Evolutionary conservation across 2,329 filamentous ascomycete species (phyloP).

Genomic region (Penicillium sp.): DNA sequence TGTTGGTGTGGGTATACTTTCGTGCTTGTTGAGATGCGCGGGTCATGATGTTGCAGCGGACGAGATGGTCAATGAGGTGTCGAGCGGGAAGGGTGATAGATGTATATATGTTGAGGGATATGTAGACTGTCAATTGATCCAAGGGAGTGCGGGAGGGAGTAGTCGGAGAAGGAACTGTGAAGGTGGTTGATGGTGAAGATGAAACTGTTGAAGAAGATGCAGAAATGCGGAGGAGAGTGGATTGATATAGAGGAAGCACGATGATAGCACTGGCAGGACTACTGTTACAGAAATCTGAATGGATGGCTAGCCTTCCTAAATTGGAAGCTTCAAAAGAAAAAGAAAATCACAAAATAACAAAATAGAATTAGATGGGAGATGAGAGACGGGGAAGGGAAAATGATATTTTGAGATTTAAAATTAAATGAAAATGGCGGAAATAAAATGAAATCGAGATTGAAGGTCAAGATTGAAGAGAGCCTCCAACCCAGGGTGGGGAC

Average conservation of each 20-base stretch:
- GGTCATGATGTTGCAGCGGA: conserved; percentile 15
- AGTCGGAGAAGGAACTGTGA: conserved; percentile 9
- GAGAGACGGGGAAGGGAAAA: conserved; percentile 1
- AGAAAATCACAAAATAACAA: not conserved
- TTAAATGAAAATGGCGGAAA: not conserved
- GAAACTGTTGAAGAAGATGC: conserved; percentile 11
- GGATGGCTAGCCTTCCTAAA: conserved; percentile 20
- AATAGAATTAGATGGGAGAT: not conserved
- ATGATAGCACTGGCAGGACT: conserved; percentile 11
- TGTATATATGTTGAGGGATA: conserved; percentile 5
- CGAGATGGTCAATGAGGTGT: not conserved
- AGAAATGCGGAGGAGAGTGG: conserved; percentile 19
- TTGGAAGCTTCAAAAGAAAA: conserved; percentile 2
- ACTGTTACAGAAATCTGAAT: conserved; percentile 18
- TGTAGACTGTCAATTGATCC: conserved; percentile 8
- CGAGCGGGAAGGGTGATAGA: conserved; percentile 8
- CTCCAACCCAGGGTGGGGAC: no score
- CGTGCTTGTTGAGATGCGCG: conserved; percentile 18
- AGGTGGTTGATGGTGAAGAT: not conserved
- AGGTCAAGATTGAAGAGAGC: not conserved
- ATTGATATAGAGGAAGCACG: conserved; percentile 21
- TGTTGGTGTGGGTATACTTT: conserved; percentile 17
- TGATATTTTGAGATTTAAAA: not conserved
- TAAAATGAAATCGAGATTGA: not conserved
- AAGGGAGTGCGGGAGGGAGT: conserved; percentile 2